phyloP scores from a whole-genome alignment of 257 asterid species.

The Catharanthus roseus region DNA sequence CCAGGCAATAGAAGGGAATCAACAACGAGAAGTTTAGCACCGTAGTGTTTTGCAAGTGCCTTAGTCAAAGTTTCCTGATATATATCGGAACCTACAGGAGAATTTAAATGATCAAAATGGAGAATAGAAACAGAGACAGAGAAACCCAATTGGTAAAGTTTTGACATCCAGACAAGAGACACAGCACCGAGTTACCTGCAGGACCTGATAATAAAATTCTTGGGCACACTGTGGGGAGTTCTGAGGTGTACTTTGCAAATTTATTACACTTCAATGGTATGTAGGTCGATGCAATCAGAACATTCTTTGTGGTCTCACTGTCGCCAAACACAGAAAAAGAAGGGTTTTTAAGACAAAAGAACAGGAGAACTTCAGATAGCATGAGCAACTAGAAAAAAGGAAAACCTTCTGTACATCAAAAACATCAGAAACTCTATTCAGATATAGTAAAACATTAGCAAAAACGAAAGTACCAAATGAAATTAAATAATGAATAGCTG shows the following conservation, averaged over 20 bases:
- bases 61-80: slow-evolving; percentile 72
- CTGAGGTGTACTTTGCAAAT: slow-evolving; percentile 48
- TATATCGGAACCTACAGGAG: slow-evolving; percentile 72
- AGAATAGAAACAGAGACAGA: slow-evolving; percentile 9
- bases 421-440: not conserved
- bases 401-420: not conserved
- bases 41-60: slow-evolving; percentile 68
- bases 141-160: not conserved
- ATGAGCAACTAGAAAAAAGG: not conserved
- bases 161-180: not conserved
- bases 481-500: not conserved
- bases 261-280: slow-evolving; percentile 55
- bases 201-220: slow-evolving; percentile 84
- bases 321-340: slow-evolving; percentile 14
- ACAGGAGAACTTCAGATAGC: not conserved
- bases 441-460: not conserved
- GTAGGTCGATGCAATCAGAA: slow-evolving; percentile 69
- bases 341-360: not conserved
- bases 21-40: slow-evolving; percentile 58
- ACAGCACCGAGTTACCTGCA: slow-evolving; percentile 44
- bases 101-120: slow-evolving; percentile 4
- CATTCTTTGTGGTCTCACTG: slow-evolving; percentile 77
- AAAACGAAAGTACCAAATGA: not conserved
- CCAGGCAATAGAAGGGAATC: slow-evolving; percentile 65
- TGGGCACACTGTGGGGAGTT: slow-evolving; percentile 71